Base-by-base conservation (phyloP, 371 early-diverging fungal species). In the Saksenaea vasiformis region DNA sequence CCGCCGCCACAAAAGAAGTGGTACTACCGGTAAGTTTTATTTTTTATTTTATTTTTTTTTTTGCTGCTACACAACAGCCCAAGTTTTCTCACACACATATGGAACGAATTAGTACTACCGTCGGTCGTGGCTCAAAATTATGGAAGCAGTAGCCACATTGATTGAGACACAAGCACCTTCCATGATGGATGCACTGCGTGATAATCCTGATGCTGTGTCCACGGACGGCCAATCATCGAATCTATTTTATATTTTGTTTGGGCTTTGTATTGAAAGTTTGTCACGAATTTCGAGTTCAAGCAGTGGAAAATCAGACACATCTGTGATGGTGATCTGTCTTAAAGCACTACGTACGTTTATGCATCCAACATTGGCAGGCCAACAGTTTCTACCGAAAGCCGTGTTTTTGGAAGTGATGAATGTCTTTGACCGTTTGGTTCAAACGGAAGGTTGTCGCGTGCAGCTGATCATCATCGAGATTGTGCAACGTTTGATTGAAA, bases 241-340 rank as follows among this genome's bases (percentile, higher is more conserved):
- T 28, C 60, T 81, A 31, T 86, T 88, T 54, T 84, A 72, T 61
- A 74, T 88, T 28, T 60, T 91, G 3, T 81, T 85, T 66, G 90
- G 91, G 19, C 67, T 91, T 1, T 88, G 89, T 55, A 77, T 89
- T 27, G 89, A 89, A 67, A 79, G 79, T 31, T 61, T 87, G n/a
- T 83, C 89, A 0, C 75, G 79, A 19, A 74, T 76, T 0, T 77
- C 78, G 0, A 75, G 76, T 47, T 68, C 74, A 5, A 79, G 79
- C 27, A 69, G 70, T 39, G 69, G 68, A 22, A 73, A 68, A 9
- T 63, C 70, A 5, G 76, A 77, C 31, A 67, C 72, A 4, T 55
- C 73, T 0, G 69, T 76, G 2, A 70, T 81, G 55, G 65, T 68
- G 0, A 75, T 80, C 22, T 83, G 79, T 65, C 62, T 82, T 9